These are phyloP conservation scores for Aureobasidium sp. DNA, from an alignment of 2,329 filamentous ascomycete genomes.

Conservation along the genomic window DNA sequence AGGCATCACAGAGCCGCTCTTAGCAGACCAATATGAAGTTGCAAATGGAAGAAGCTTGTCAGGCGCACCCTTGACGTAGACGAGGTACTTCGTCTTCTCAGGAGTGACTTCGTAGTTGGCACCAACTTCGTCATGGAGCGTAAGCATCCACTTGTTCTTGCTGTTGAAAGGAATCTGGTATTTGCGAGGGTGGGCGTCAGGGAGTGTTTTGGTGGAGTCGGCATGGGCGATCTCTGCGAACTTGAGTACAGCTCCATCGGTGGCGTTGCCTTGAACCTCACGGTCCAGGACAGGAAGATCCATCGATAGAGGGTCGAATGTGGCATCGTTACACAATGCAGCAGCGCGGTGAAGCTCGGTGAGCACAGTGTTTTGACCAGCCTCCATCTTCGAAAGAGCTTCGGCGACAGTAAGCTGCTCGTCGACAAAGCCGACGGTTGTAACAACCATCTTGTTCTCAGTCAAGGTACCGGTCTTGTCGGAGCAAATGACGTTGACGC, in stretches of 20 bases:
- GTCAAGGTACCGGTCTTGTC: conserved; percentile 41
- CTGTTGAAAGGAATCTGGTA: conserved; percentile 46
- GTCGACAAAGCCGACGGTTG: conserved; percentile 34
- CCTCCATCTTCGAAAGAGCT: conserved; percentile 21
- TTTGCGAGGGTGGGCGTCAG: conserved; percentile 22
- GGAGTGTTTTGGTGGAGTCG: conserved; percentile 4
- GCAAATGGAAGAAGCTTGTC: conserved; percentile 25
- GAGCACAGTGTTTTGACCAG: conserved; percentile 19
- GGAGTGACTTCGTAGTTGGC: not conserved
- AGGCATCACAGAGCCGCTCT: conserved; percentile 27
- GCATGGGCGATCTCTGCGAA: conserved; percentile 30
- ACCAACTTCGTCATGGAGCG: conserved; percentile 21
- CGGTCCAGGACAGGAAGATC: conserved; percentile 32
- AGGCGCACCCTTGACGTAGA: conserved; percentile 24
- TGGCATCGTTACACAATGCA: conserved; percentile 38
- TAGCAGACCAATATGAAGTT: conserved; percentile 23
- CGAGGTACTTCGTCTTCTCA: conserved; percentile 21
- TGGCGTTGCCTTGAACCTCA: conserved; percentile 38
- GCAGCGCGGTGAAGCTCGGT: conserved; percentile 28
- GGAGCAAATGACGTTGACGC: conserved; percentile 40
- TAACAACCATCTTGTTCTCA: conserved; percentile 42
- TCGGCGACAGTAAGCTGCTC: conserved; percentile 23
- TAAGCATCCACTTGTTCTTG: conserved; percentile 47
- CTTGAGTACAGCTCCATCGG: conserved; percentile 38
- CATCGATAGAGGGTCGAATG: conserved; percentile 35